Percentiles rank a stretch among this genome's conserved stretches.
Conservation (phyloP, 495 filamentous ascomycete genomes). For the Neurospora africana region DNA sequence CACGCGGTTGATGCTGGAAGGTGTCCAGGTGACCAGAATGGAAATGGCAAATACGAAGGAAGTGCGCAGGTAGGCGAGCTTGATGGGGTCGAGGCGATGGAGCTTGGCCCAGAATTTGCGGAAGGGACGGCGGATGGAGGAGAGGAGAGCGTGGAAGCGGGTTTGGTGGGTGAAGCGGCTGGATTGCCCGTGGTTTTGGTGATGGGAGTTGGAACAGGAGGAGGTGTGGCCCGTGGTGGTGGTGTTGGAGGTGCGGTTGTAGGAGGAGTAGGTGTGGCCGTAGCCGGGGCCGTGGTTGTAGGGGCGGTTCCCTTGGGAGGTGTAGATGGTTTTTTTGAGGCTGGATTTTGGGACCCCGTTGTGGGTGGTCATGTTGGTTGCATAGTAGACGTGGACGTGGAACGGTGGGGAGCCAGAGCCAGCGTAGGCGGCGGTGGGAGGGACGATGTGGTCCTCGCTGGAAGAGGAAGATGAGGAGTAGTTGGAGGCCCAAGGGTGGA, state of each 20-base stretch:
- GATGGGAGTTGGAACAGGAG: conserved; percentile 15
- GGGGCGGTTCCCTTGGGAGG: neutral
- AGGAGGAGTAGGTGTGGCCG: neutral
- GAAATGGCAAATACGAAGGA: conserved; percentile 74
- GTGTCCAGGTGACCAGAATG: conserved; percentile 74
- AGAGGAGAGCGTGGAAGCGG: neutral
- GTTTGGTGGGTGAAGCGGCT: conserved; percentile 3
- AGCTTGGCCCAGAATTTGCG: conserved; percentile 19
- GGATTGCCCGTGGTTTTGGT: neutral
- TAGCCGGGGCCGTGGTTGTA: neutral
- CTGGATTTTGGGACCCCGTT: neutral
- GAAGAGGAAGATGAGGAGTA: conserved; percentile 7
- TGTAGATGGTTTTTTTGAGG: neutral
- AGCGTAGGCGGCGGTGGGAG: neutral
- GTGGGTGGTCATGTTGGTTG: neutral
- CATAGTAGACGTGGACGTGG: neutral
- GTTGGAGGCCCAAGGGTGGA: conserved; percentile 5
- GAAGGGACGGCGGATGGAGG: conserved; percentile 10
- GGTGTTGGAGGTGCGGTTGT: neutral
- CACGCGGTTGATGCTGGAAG: conserved; percentile 66
- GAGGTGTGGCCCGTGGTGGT: conserved; percentile 1
- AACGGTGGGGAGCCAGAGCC: neutral
- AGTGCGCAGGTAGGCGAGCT: conserved; percentile 68
- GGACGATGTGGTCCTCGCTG: neutral
- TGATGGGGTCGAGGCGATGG: conserved; percentile 44